Conservation (phyloP, 257 asterid genomes). For the Capsicum chinense region DNA sequence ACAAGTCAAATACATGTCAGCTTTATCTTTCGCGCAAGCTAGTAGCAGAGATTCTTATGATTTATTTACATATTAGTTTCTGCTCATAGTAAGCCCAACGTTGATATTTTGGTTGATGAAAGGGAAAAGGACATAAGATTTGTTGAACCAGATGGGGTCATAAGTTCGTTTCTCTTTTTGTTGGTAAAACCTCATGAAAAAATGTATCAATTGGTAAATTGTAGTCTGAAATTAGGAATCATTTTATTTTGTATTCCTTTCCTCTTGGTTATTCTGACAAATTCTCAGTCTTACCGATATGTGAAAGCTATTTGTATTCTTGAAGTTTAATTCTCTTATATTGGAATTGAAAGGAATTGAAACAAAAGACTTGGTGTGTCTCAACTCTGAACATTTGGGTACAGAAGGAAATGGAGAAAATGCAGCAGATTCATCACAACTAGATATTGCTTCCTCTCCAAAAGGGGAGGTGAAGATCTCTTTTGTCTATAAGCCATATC, state of each 20-base stretch:
- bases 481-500: constrained; percentile 32
- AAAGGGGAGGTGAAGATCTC: constrained; percentile 49
- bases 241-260: background rate
- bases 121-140: background rate
- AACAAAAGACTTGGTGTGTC: constrained; percentile 32
- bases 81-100: background rate
- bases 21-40: constrained; percentile 10
- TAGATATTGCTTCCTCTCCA: constrained; percentile 51
- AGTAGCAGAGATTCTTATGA: background rate
- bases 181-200: background rate
- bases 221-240: background rate
- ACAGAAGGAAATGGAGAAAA: constrained; percentile 30
- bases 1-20: too few relatives aligned
- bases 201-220: background rate
- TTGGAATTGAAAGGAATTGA: constrained; percentile 32
- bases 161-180: background rate
- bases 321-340: background rate
- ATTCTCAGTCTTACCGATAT: background rate
- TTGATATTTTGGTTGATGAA: constrained; percentile 22
- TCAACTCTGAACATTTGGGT: constrained; percentile 26
- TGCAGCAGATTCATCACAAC: constrained; percentile 27
- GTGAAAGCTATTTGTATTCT: background rate
- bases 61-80: background rate
- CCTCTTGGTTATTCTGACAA: constrained; percentile 5
- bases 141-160: background rate